phyloP scores from a whole-genome alignment of 345 rosid species.

The Gynandropsis gynandra region DNA sequence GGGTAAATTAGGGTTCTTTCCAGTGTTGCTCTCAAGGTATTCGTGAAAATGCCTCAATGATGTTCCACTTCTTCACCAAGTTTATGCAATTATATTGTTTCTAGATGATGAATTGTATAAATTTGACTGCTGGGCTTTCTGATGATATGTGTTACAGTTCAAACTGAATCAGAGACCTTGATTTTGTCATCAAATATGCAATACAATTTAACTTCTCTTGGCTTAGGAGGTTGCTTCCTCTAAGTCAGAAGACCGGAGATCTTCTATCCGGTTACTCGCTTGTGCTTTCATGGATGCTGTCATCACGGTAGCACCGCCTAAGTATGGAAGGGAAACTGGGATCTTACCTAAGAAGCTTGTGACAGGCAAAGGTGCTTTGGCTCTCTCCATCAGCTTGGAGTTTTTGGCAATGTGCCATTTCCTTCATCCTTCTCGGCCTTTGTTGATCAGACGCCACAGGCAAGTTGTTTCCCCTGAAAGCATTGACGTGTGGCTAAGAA shows the following conservation, averaged over 20 bases:
- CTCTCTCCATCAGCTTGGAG: conserved; percentile 33
- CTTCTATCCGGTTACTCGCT: conserved; percentile 11
- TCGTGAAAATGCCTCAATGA: conserved; percentile 11
- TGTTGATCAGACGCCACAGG: conserved; percentile 32
- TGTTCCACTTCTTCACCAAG: no score
- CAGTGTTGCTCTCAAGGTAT: conserved; percentile 17
- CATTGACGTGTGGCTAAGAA: background rate
- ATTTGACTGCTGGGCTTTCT: no score
- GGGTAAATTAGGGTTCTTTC: background rate
- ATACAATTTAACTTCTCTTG: background rate
- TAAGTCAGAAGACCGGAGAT: conserved; percentile 21
- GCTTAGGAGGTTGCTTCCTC: conserved; percentile 23
- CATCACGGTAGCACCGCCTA: conserved; percentile 25
- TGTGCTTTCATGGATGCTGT: conserved; percentile 37
- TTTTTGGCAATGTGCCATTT: conserved; percentile 26
- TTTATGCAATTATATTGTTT: background rate
- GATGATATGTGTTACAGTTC: background rate
- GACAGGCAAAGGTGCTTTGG: conserved; percentile 25
- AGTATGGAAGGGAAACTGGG: conserved; percentile 18
- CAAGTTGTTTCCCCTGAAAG: conserved; percentile 12
- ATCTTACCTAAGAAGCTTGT: conserved; percentile 23
- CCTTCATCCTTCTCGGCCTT: conserved; percentile 31
- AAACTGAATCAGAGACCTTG: background rate
- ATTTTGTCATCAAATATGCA: background rate
- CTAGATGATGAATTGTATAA: background rate